Evolutionary conservation across 768 basidiomycete species (phyloP).

Genomic region (Rhodotorula kratochvilovae): DNA sequence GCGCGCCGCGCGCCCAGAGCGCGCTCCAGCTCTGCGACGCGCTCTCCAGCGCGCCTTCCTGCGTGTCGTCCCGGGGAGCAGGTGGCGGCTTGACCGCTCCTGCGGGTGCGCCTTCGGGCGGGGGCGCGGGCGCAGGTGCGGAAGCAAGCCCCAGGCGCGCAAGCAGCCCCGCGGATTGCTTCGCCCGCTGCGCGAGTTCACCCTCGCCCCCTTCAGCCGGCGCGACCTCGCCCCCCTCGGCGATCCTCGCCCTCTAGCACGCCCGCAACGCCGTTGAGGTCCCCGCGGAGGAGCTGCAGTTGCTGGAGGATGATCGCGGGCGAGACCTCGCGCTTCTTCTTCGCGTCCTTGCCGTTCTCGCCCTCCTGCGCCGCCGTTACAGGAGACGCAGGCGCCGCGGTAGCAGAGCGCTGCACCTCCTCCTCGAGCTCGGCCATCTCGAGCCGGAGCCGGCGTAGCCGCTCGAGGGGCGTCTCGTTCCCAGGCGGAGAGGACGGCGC

Average conservation of each 20-base stretch:
- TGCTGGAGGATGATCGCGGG: slow-evolving; percentile 39
- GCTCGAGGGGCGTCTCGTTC: slow-evolving; percentile 47
- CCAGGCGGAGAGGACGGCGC: background rate
- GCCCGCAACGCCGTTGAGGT: slow-evolving; percentile 16
- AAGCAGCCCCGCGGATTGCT: slow-evolving; percentile 32
- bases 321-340: slow-evolving; percentile 34
- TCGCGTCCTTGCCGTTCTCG: slow-evolving; percentile 29
- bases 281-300: slow-evolving; percentile 36
- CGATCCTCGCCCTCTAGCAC: slow-evolving; percentile 14
- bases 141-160: slow-evolving; percentile 35
- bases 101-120: too few relatives aligned
- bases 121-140: background rate
- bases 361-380: slow-evolving; percentile 50
- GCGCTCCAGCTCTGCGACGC: slow-evolving; percentile 77
- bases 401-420: slow-evolving; percentile 53
- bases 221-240: slow-evolving; percentile 12
- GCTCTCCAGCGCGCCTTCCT: slow-evolving; percentile 59
- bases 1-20: slow-evolving; percentile 75
- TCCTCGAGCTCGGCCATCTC: slow-evolving; percentile 75
- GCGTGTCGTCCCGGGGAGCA: slow-evolving; percentile 40
- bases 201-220: slow-evolving; percentile 8
- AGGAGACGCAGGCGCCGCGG: slow-evolving; percentile 47
- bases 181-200: slow-evolving; percentile 20
- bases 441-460: slow-evolving; percentile 57
- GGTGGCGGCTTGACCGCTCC: slow-evolving; percentile 16